phyloP scores from a whole-genome alignment of 2,329 filamentous ascomycete genomes.

The Microsporum ferrugineum region DNA sequence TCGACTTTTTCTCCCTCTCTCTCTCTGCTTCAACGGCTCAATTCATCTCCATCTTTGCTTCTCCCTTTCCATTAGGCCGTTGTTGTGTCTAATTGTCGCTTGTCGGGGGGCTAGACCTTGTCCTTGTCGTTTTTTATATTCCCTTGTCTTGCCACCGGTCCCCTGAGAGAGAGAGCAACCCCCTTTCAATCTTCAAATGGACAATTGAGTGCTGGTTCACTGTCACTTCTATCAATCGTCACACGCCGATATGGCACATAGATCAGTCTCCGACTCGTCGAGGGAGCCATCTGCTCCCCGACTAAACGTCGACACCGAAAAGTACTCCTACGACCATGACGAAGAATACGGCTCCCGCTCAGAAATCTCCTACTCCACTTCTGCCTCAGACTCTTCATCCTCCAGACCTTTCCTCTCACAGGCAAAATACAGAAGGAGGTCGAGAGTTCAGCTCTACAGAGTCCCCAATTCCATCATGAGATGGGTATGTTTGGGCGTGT shows the following conservation, averaged over 20 bases:
- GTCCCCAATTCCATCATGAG: constrained; percentile 63
- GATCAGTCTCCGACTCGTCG: not conserved
- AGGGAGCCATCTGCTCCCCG: not conserved
- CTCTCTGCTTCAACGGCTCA: not conserved
- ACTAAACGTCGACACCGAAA: constrained; percentile 14
- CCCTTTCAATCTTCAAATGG: not conserved
- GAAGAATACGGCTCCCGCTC: constrained; percentile 31
- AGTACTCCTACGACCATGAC: constrained; percentile 21
- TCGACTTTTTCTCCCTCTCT: not conserved
- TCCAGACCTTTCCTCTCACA: constrained; percentile 31
- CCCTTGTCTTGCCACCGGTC: not conserved
- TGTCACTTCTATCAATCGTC: not conserved
- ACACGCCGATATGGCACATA: not conserved
- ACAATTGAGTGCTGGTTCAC: not conserved
- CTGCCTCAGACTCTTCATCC: constrained; percentile 22
- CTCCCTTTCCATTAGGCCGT: not conserved
- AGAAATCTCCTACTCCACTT: constrained; percentile 44
- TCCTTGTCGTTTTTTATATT: not conserved
- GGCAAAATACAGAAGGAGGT: constrained; percentile 25
- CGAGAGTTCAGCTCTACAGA: constrained; percentile 41
- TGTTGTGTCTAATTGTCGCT: not conserved
- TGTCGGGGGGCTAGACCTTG: not conserved
- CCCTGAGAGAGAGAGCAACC: not conserved
- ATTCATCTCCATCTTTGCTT: not conserved
- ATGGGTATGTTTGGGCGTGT: constrained; percentile 63